A percentile compares a stretch with the other conserved stretches of the same genome.
phyloP scores from a whole-genome alignment of 2,329 filamentous ascomycete genomes.

The Bipolaris zeicola region DNA sequence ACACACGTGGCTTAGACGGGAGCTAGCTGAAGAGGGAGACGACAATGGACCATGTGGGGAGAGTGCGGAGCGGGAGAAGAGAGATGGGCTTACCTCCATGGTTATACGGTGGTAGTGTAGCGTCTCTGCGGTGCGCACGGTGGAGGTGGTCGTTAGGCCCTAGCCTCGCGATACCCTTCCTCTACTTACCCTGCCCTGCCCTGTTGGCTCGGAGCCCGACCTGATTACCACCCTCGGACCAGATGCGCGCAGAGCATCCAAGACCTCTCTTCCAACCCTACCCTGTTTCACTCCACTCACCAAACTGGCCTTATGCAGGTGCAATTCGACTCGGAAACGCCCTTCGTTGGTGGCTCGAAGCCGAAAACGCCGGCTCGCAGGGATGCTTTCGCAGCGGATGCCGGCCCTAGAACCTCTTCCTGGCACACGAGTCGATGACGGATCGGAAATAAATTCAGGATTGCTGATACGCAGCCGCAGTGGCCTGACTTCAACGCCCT shows the following conservation, averaged over 20 bases:
- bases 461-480: slow-evolving; percentile 9
- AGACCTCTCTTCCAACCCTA: background rate
- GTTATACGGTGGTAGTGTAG: slow-evolving; percentile 31
- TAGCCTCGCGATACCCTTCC: slow-evolving; percentile 15
- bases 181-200: background rate
- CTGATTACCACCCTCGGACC: background rate
- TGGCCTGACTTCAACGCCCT: slow-evolving; percentile 19
- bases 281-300: background rate
- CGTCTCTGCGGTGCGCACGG: slow-evolving; percentile 36
- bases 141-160: slow-evolving; percentile 33
- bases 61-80: slow-evolving; percentile 11
- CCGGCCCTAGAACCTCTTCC: slow-evolving; percentile 12
- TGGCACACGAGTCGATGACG: slow-evolving; percentile 22
- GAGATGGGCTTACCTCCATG: slow-evolving; percentile 43
- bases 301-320: slow-evolving; percentile 8
- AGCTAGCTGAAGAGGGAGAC: slow-evolving; percentile 11
- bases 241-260: background rate
- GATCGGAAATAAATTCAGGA: slow-evolving; percentile 14
- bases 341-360: slow-evolving; percentile 8
- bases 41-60: slow-evolving; percentile 16
- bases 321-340: background rate
- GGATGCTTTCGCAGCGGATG: slow-evolving; percentile 17
- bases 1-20: slow-evolving; percentile 8
- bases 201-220: slow-evolving; percentile 9
- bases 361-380: slow-evolving; percentile 17